A percentile compares a stretch with the other conserved stretches of the same genome.
phyloP scores from a whole-genome alignment of 331 rosid species.

The Quercus tomentella region DNA sequence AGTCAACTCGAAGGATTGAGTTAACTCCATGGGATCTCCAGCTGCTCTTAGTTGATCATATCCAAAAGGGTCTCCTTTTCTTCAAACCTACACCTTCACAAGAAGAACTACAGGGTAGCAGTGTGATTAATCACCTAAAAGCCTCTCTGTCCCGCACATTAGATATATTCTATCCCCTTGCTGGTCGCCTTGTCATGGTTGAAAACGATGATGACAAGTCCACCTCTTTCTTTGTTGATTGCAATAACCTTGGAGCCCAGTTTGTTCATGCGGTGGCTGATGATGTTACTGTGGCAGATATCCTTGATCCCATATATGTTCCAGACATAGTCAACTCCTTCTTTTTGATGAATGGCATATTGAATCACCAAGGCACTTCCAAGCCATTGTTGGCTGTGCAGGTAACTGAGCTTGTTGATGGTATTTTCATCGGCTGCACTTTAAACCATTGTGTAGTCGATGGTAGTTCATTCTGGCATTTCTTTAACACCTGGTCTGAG shows the following conservation, averaged over 20 bases:
- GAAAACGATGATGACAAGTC: constrained; percentile 3
- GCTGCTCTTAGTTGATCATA: background rate
- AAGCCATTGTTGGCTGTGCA: constrained; percentile 41
- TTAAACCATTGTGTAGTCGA: constrained; percentile 41
- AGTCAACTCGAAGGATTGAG: background rate
- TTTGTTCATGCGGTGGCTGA: constrained; percentile 11
- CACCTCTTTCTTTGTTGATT: background rate
- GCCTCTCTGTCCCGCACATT: constrained; percentile 3
- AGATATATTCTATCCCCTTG: constrained; percentile 9
- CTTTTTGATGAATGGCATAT: background rate
- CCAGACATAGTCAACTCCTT: constrained; percentile 2
- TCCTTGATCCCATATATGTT: constrained; percentile 7
- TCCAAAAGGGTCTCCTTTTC: constrained; percentile 21
- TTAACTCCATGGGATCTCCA: constrained; percentile 19
- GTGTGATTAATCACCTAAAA: background rate
- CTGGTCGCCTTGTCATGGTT: constrained; percentile 6
- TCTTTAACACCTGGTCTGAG: constrained; percentile 34
- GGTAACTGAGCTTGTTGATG: constrained; percentile 47
- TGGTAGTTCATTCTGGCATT: constrained; percentile 54
- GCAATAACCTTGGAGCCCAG: background rate
- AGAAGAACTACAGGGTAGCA: background rate
- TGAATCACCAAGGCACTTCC: constrained; percentile 31
- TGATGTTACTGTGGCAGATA: background rate
- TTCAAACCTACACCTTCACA: background rate
- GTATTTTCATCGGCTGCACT: constrained; percentile 36